phyloP scores from a whole-genome alignment of 2,329 filamentous ascomycete genomes.

The Madurella mycetomatis region DNA sequence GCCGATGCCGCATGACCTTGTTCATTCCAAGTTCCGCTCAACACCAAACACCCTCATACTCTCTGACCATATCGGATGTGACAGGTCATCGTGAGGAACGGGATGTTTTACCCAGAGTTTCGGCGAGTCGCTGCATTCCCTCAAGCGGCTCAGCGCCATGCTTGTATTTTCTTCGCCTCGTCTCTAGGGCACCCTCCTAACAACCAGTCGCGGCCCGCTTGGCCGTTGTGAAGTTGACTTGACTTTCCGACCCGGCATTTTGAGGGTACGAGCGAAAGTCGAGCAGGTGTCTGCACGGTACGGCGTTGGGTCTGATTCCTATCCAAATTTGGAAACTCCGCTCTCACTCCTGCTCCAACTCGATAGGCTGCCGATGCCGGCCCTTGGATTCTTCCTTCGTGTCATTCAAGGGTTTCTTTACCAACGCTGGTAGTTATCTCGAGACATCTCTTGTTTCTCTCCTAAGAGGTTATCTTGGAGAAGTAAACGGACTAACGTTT shows the following conservation, averaged over 20 bases:
- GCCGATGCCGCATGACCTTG: not conserved
- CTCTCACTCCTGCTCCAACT: not conserved
- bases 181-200: no score
- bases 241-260: not conserved
- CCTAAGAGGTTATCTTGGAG: no score
- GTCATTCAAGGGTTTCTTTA: not conserved
- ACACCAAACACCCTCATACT: not conserved
- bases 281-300: not conserved
- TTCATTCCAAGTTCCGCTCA: not conserved
- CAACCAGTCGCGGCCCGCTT: no score
- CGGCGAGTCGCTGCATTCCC: no score
- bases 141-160: no score
- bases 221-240: no score
- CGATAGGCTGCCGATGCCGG: not conserved
- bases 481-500: no score
- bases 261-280: not conserved
- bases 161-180: no score
- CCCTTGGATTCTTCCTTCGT: not conserved
- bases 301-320: not conserved
- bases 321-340: constrained; percentile 8
- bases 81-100: no score
- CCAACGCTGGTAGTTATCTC: no score
- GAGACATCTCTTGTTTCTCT: no score
- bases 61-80: not conserved
- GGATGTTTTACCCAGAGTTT: no score